Percentiles rank a stretch among this genome's conserved stretches.
These are phyloP conservation scores for Aureobasidium sp. DNA, from an alignment of 2,329 filamentous ascomycete species.

Conservation along the genomic window DNA sequence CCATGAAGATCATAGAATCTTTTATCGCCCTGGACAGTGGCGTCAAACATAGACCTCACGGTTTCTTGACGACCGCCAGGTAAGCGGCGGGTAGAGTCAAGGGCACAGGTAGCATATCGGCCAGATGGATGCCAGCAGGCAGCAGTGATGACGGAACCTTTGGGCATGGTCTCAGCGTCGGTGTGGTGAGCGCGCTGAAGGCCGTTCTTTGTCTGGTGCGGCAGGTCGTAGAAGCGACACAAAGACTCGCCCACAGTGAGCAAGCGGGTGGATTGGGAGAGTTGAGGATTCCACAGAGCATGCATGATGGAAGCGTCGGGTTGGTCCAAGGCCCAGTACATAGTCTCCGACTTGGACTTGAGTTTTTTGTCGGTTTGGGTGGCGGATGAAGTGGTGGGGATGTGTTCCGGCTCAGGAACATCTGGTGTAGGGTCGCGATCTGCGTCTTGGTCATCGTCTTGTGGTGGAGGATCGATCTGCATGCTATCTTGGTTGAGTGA, in stretches of 20 bases:
- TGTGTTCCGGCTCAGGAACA: background rate
- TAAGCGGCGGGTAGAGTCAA: slow-evolving; percentile 20
- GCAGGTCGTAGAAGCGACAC: slow-evolving; percentile 30
- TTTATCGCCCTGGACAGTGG: slow-evolving; percentile 7
- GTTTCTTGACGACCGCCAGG: slow-evolving; percentile 19
- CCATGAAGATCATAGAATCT: slow-evolving; percentile 15
- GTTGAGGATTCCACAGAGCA: slow-evolving; percentile 26
- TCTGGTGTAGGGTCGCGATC: slow-evolving; percentile 23
- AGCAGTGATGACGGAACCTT: slow-evolving; percentile 26
- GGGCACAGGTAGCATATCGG: slow-evolving; percentile 25
- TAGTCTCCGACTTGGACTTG: slow-evolving; percentile 28
- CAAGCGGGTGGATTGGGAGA: slow-evolving; percentile 21
- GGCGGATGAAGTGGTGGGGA: slow-evolving; percentile 14
- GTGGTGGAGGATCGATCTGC: slow-evolving; percentile 37
- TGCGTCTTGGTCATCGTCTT: slow-evolving; percentile 21
- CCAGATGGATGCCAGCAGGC: slow-evolving; percentile 31
- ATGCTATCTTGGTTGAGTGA: slow-evolving; percentile 40
- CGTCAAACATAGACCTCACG: slow-evolving; percentile 24
- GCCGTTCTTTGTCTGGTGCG: slow-evolving; percentile 12
- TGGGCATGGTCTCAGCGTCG: slow-evolving; percentile 25
- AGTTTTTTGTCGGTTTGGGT: slow-evolving; percentile 30
- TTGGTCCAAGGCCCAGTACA: slow-evolving; percentile 29
- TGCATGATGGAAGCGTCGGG: slow-evolving; percentile 25
- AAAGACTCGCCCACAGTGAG: slow-evolving; percentile 29
- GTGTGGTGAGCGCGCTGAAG: slow-evolving; percentile 16